Evolutionary conservation across 106 monocot species (phyloP), one percentile per base, ranked within the genome.

Genomic region (Dendrobium chrysotoxum): DNA sequence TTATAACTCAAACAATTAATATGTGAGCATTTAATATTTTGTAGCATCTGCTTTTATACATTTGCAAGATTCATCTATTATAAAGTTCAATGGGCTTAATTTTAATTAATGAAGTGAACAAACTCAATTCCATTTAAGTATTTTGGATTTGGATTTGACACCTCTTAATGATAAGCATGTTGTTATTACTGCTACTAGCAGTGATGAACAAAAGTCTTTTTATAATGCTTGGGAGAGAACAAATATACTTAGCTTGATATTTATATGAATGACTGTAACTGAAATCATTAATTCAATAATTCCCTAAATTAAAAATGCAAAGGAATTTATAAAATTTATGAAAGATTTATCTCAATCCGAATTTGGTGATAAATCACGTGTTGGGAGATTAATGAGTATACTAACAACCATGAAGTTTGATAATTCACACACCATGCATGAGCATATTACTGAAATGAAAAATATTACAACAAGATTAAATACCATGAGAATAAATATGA

Each of bases 221-320:
- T 26, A 75, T 75, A 38, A 80, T 17, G 55, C 40, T 66, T 80
- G 40, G 44, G 80, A 80, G 41, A 66, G 30, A 67, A 71, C 42
- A n/a, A 80, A 80, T n/a, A 71, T 68, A 3, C 25, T 72, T 0
- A 40, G 72, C 1, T 10, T 73, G 2, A 73, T 47, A 13, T 73
- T 81, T 47, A 53, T 81, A 72, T 16, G 50, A 50, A 81, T 73
- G 72, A 66, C 6, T 11, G 11, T 30, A 42, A 41, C 40, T 12
- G 35, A 67, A 0, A 80, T 67, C 45, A 58, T 80, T 45, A 46
- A 80, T 16, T 4, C 39, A 5, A 41, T 70, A 47, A 6, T 81
- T 38, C 42, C 80, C 5, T 3, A 66, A 73, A 81, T 28, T 66
- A n/a, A 74, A 40, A 81, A 31, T 47, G 80, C 73, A 44, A 81